phyloP scores from a whole-genome alignment of 1,284 basidiomycete genomes.

The Ustilago bromivora region DNA sequence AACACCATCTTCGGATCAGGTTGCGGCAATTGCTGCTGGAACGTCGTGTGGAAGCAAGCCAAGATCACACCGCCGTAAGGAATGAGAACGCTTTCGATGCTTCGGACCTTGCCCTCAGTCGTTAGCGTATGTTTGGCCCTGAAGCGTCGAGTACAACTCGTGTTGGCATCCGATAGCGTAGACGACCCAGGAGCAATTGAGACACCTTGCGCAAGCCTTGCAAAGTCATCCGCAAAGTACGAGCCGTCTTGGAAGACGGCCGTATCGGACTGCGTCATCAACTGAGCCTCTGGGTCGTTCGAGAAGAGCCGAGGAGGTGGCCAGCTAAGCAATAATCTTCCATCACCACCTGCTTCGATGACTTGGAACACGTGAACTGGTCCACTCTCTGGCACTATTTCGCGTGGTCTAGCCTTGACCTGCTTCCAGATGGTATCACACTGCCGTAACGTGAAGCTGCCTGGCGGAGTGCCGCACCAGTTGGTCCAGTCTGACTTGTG shows the following conservation, averaged over 20 bases:
- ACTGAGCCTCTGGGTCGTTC: conserved; percentile 8
- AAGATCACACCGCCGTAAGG: conserved; percentile 81
- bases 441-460: conserved; percentile 68
- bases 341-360: conserved; percentile 74
- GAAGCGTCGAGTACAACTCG: conserved; percentile 92
- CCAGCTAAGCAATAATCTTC: conserved; percentile 83
- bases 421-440: conserved; percentile 53
- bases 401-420: conserved; percentile 24
- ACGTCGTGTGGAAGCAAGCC: conserved; percentile 71
- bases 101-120: conserved; percentile 74
- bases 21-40: conserved; percentile 48
- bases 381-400: conserved; percentile 39
- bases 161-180: conserved; percentile 78
- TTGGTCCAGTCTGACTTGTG: conserved; percentile 88
- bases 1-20: conserved; percentile 35
- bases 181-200: conserved; percentile 66
- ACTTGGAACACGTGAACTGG: conserved; percentile 82
- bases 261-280: conserved; percentile 28
- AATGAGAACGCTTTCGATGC: conserved; percentile 90
- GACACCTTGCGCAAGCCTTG: conserved; percentile 82
- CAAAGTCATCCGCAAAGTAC: conserved; percentile 84
- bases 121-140: conserved; percentile 80
- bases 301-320: conserved; percentile 74
- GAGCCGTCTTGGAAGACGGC: conserved; percentile 72
- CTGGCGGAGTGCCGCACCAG: conserved; percentile 84